Conservation (phyloP, 208 protist species). For the Herpetomonas samuelpessoai region DNA sequence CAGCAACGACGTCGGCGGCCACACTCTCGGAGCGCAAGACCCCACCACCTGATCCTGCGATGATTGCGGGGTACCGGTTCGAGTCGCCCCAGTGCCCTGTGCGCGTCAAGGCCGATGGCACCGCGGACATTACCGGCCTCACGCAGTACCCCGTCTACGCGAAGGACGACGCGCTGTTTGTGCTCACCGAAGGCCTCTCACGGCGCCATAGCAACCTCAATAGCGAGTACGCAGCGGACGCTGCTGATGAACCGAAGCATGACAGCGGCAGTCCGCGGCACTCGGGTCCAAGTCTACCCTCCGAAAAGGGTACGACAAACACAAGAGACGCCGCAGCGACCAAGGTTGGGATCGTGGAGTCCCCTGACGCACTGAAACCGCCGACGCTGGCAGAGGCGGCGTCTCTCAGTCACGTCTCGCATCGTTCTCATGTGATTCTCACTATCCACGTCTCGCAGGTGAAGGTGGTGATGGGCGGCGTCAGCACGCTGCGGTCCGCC, state of each 20-base stretch:
- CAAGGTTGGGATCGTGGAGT: too few relatives aligned
- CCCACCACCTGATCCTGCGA: too few relatives aligned
- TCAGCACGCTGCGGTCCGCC: too few relatives aligned
- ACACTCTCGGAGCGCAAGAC: not conserved
- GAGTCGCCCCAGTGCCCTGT: constrained; percentile 18
- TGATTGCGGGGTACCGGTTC: constrained; percentile 10
- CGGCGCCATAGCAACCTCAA: constrained; percentile 14
- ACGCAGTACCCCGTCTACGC: constrained; percentile 21
- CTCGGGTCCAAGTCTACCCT: too few relatives aligned
- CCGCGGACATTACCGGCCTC: constrained; percentile 18
- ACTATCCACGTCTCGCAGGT: constrained; percentile 28
- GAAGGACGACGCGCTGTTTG: constrained; percentile 18
- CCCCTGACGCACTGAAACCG: too few relatives aligned
- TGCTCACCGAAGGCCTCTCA: constrained; percentile 18
- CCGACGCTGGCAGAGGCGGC: too few relatives aligned
- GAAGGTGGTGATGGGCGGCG: constrained; percentile 2
- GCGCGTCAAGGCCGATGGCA: constrained; percentile 14
- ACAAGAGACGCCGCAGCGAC: too few relatives aligned
- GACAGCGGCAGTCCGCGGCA: too few relatives aligned
- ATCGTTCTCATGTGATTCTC: constrained; percentile 47
- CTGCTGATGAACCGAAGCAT: too few relatives aligned
- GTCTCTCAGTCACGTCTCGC: too few relatives aligned
- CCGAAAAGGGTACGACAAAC: too few relatives aligned
- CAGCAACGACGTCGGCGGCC: not conserved
- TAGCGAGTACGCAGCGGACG: too few relatives aligned